A percentile compares a stretch with the other conserved stretches of the same genome.
Conservation (phyloP, 306 rosid species). For the Cucurbita pepo region DNA sequence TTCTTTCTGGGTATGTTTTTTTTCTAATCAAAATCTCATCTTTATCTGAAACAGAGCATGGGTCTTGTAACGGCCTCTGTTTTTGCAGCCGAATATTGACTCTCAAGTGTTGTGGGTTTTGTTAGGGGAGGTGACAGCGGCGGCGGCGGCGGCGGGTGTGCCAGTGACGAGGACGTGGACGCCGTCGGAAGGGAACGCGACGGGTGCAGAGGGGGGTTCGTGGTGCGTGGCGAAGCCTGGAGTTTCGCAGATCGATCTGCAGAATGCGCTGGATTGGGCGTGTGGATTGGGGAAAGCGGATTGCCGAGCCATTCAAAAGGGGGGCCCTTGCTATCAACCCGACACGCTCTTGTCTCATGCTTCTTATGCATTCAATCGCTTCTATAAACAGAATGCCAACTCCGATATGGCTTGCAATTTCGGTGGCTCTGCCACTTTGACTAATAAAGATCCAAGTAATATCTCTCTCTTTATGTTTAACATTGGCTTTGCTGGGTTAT, state of each 20-base stretch:
- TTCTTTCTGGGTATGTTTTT: slow-evolving; percentile 34
- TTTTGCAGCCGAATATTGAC: background rate
- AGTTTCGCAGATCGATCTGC: slow-evolving; percentile 63
- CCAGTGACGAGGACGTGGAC: slow-evolving; percentile 42
- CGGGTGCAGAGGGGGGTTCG: slow-evolving; percentile 71
- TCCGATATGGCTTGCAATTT: slow-evolving; percentile 94
- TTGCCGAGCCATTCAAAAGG: slow-evolving; percentile 51
- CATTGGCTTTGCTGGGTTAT: too few species aligned
- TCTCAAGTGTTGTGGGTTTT: background rate
- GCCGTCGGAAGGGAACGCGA: slow-evolving; percentile 93
- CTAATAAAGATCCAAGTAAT: slow-evolving; percentile 53
- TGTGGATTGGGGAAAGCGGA: slow-evolving; percentile 73
- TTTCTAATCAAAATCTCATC: background rate
- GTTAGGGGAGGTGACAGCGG: background rate
- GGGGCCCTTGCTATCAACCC: slow-evolving; percentile 52
- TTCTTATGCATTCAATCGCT: slow-evolving; percentile 73
- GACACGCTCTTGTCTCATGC: slow-evolving; percentile 81
- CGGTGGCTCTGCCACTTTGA: slow-evolving; percentile 70
- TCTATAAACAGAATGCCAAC: slow-evolving; percentile 70
- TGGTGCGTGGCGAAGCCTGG: slow-evolving; percentile 86
- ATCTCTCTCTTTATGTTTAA: background rate
- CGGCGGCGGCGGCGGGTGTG: slow-evolving; percentile 20
- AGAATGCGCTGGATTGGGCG: slow-evolving; percentile 94
- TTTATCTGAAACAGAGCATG: background rate
- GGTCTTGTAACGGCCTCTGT: background rate